phyloP scores from a whole-genome alignment of 129 eudicot genomes.

The Chrysanthemum makinoi region DNA sequence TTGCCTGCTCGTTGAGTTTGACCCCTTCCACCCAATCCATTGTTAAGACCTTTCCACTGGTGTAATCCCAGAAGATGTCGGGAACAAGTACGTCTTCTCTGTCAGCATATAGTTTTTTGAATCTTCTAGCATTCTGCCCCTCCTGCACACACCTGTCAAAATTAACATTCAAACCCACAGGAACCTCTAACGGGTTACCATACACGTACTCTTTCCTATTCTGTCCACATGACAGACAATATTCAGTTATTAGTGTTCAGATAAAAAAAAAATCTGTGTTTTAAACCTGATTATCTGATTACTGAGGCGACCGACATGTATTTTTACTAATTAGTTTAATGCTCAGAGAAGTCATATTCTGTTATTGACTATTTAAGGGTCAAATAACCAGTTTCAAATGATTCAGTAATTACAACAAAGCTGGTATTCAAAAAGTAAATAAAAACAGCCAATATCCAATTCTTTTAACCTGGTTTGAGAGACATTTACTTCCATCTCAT shows the following conservation, averaged over 20 bases:
- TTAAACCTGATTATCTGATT: not conserved
- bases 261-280: not conserved
- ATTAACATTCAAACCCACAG: slow-evolving; percentile 71
- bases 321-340: not conserved
- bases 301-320: not conserved
- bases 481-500: not conserved
- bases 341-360: not conserved
- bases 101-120: slow-evolving; percentile 89
- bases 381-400: not conserved
- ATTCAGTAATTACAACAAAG: not conserved
- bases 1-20: slow-evolving; percentile 81
- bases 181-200: slow-evolving; percentile 17
- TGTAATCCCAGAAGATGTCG: slow-evolving; percentile 95
- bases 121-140: slow-evolving; percentile 95
- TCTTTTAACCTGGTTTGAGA: not conserved
- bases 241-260: not conserved
- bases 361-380: not conserved
- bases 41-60: slow-evolving; percentile 82
- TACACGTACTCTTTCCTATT: not conserved
- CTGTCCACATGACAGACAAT: too few species aligned
- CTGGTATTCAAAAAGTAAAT: not conserved
- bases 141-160: slow-evolving; percentile 93
- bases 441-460: not conserved
- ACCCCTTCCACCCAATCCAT: slow-evolving; percentile 99
- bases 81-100: slow-evolving; percentile 92